Percentiles rank a stretch among this genome's conserved stretches.
phyloP scores from a whole-genome alignment of 805 yeast genomes.

The Suhomyces sp. region DNA sequence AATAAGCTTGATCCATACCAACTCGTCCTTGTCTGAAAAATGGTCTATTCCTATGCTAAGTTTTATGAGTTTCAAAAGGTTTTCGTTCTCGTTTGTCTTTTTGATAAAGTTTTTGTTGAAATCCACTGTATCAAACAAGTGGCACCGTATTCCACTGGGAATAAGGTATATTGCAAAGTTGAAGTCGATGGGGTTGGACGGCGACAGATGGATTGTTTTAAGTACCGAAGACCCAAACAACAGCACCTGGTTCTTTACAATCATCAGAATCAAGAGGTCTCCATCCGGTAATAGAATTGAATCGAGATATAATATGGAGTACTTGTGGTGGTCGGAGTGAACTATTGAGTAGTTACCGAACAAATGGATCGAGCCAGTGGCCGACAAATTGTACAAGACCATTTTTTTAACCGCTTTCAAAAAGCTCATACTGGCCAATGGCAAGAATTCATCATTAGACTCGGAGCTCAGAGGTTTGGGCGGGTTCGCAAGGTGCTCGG shows the following conservation, averaged over 20 bases:
- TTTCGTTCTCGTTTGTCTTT: conserved; percentile 20
- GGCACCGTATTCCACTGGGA: conserved; percentile 45
- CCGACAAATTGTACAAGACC: conserved; percentile 32
- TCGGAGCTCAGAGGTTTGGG: conserved; percentile 16
- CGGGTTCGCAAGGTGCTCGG: conserved; percentile 30
- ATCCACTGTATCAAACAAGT: conserved; percentile 33
- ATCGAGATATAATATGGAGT: conserved; percentile 29
- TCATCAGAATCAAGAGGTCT: conserved; percentile 33
- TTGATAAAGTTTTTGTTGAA: conserved; percentile 17
- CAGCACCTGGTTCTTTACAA: conserved; percentile 21
- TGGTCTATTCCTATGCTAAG: conserved; percentile 34
- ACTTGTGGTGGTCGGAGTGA: conserved; percentile 6
- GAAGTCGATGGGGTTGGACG: conserved; percentile 9
- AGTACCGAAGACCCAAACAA: conserved; percentile 27
- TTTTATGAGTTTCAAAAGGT: conserved; percentile 30
- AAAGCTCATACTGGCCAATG: conserved; percentile 36
- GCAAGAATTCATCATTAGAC: conserved; percentile 23
- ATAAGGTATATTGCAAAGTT: conserved; percentile 37
- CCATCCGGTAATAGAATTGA: conserved; percentile 39
- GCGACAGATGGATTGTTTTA: neutral
- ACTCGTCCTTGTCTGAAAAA: conserved; percentile 14
- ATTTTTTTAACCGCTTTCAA: conserved; percentile 40
- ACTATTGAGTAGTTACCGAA: conserved; percentile 40
- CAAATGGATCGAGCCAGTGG: conserved; percentile 20
- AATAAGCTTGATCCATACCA: conserved; percentile 62